Conservation (phyloP, 2,329 filamentous ascomycete genomes). For the Cordyceps tenuipes region DNA sequence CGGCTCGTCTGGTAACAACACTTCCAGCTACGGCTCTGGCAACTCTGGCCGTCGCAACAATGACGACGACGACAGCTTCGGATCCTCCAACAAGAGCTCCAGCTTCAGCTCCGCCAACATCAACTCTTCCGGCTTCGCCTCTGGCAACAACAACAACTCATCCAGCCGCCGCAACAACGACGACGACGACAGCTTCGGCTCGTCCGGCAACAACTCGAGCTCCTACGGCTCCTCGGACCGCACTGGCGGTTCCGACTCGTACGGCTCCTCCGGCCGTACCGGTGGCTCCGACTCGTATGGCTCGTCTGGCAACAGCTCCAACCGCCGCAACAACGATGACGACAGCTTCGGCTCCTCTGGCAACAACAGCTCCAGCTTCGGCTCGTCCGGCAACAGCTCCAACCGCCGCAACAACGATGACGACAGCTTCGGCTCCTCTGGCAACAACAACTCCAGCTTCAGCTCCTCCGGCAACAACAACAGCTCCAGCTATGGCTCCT, state of each 20-base stretch:
- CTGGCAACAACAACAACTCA: conserved; percentile 10
- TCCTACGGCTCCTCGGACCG: conserved; percentile 11
- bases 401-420: too few relatives aligned
- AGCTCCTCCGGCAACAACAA: conserved; percentile 14
- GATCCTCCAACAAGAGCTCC: conserved; percentile 15
- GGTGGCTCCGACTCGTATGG: conserved; percentile 12
- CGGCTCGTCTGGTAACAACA: conserved; percentile 11
- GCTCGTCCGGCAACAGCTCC: conserved; percentile 25
- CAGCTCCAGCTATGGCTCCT: conserved; percentile 14
- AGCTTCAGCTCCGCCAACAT: conserved; percentile 17
- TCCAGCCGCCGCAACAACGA: conserved; percentile 14
- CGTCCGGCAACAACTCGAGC: conserved; percentile 14
- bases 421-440: neutral
- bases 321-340: conserved; percentile 13
- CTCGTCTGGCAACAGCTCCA: conserved; percentile 17
- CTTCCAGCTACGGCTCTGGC: neutral
- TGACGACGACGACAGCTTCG: conserved; percentile 16
- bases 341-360: conserved; percentile 18
- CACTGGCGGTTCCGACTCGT: conserved; percentile 6
- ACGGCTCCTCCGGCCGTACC: conserved; percentile 10
- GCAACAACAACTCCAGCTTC: conserved; percentile 11
- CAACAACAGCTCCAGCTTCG: conserved; percentile 17
- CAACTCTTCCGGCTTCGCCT: conserved; percentile 11
- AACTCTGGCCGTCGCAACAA: conserved; percentile 14
- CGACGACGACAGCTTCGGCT: conserved; percentile 17